Percentiles rank a stretch among this genome's conserved stretches.
phyloP scores from a whole-genome alignment of 495 filamentous ascomycete genomes.

The Oidiodendron maius region DNA sequence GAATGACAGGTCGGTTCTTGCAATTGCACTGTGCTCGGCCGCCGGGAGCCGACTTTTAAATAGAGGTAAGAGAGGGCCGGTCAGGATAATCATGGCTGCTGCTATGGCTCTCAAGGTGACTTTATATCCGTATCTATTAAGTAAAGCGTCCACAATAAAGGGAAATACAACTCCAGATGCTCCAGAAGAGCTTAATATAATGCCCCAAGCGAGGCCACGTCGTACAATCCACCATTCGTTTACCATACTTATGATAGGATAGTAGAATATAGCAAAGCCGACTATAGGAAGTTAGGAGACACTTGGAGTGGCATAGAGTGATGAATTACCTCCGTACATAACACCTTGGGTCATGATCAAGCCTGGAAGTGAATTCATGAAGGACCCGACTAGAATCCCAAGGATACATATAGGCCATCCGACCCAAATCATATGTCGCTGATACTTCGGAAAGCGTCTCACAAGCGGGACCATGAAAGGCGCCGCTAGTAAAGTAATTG shows the following conservation, averaged over 20 bases:
- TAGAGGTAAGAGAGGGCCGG: conserved; percentile 26
- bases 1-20: conserved; percentile 17
- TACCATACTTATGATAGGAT: conserved; percentile 30
- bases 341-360: conserved; percentile 33
- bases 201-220: conserved; percentile 34
- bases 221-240: conserved; percentile 34
- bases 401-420: conserved; percentile 25
- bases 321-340: conserved; percentile 32
- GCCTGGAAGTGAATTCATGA: conserved; percentile 22
- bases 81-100: conserved; percentile 26
- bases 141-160: conserved; percentile 25
- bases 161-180: conserved; percentile 29
- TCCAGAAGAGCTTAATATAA: conserved; percentile 31
- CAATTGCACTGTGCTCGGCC: conserved; percentile 11
- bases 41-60: conserved; percentile 24
- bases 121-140: conserved; percentile 26
- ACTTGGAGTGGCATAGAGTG: too few relatives aligned
- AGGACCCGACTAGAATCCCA: conserved; percentile 26
- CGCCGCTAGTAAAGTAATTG: conserved; percentile 26
- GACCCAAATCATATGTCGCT: conserved; percentile 25
- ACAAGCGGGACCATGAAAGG: conserved; percentile 25
- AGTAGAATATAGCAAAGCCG: conserved; percentile 31
- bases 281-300: too few relatives aligned
- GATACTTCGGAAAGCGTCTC: conserved; percentile 23
- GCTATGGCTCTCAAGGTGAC: conserved; percentile 31